Conservation (phyloP, 106 monocot genomes). For the Dendrobium catenatum region DNA sequence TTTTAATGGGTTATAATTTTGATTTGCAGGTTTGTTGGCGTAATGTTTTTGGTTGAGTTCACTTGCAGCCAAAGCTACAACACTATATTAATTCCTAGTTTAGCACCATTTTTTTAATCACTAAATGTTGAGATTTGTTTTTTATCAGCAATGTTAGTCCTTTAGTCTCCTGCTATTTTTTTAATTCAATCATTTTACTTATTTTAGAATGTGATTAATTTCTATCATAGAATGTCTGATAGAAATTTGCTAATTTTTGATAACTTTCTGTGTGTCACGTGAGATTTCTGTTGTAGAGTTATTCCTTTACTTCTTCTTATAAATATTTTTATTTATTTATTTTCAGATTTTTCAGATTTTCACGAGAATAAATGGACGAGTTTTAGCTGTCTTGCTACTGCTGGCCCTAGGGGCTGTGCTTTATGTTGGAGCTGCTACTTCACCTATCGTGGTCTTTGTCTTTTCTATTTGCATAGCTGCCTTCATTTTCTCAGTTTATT, state of each 20-base stretch:
- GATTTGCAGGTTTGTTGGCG: not conserved
- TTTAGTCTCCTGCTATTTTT: not conserved
- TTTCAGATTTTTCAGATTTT: constrained; percentile 72
- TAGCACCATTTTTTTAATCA: not conserved
- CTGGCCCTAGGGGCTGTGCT: constrained; percentile 60
- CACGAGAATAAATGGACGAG: constrained; percentile 67
- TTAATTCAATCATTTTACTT: not conserved
- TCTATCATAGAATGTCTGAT: not conserved
- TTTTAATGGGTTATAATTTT: not conserved
- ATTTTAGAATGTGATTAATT: not conserved
- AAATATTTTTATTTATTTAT: constrained; percentile 10
- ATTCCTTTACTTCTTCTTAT: not conserved
- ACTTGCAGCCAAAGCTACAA: not conserved
- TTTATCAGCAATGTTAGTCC: not conserved
- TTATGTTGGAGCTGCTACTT: constrained; percentile 82
- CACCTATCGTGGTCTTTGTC: constrained; percentile 87
- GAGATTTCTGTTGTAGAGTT: not conserved
- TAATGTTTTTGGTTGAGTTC: not conserved
- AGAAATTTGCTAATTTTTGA: not conserved
- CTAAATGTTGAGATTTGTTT: not conserved
- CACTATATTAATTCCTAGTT: not conserved
- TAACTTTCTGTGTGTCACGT: not conserved
- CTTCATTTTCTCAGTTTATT: constrained; percentile 81
- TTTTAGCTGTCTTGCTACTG: constrained; percentile 58
- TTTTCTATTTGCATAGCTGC: constrained; percentile 70